Percentiles rank a stretch among this genome's conserved stretches.
Conservation (phyloP, 176 grass and related monocot species). For the Hyparrhenia diplandra region DNA sequence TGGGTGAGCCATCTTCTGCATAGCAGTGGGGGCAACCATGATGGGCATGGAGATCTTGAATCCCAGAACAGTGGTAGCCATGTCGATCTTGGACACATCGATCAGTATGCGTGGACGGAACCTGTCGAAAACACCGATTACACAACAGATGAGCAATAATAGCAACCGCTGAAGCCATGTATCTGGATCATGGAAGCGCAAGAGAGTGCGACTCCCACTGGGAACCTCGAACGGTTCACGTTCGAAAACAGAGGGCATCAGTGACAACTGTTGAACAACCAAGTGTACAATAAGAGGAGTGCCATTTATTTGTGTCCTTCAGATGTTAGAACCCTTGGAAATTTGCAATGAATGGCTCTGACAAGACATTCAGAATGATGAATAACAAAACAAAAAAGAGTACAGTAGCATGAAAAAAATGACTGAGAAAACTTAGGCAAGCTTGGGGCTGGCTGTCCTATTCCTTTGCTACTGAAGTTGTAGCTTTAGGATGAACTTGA, state of each 20-base stretch:
- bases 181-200: neutral
- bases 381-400: neutral
- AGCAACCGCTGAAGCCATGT: neutral
- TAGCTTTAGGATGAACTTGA: neutral
- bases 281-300: neutral
- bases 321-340: too few species aligned
- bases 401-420: neutral
- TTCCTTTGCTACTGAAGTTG: neutral
- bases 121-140: constrained; percentile 29
- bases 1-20: constrained; percentile 98
- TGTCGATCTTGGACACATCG: constrained; percentile 88
- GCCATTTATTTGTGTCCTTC: too few species aligned
- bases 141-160: neutral
- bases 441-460: neutral
- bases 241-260: neutral
- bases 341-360: too few species aligned
- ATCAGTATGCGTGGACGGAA: constrained; percentile 97
- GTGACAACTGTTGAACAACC: too few species aligned
- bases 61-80: constrained; percentile 77
- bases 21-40: constrained; percentile 85
- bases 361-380: neutral
- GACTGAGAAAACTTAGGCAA: neutral
- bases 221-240: neutral
- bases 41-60: constrained; percentile 99
- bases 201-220: too few species aligned